phyloP scores from a whole-genome alignment of 306 rosid genomes.

The Quercus wislizeni region DNA sequence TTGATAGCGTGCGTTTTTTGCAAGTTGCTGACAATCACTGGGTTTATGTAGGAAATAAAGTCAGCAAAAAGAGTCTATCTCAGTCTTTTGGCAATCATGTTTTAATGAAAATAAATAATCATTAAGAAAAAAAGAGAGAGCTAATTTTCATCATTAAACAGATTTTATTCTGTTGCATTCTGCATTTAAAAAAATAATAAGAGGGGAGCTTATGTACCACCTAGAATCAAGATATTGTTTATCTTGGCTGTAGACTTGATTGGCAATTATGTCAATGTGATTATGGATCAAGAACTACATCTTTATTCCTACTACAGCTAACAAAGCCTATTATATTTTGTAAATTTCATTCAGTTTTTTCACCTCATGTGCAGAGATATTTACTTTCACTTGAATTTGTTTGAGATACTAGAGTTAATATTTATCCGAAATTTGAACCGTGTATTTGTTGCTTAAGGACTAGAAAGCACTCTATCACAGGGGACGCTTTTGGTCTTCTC shows the following conservation, averaged over 20 bases:
- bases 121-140: neutral
- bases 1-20: neutral
- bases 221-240: neutral
- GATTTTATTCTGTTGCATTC: neutral
- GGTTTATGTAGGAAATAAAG: neutral
- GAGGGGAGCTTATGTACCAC: neutral
- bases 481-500: conserved; percentile 61
- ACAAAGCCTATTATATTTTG: neutral
- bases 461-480: conserved; percentile 47
- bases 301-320: neutral
- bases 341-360: neutral
- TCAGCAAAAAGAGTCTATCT: neutral
- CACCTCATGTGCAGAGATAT: neutral
- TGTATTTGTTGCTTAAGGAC: conserved; percentile 40
- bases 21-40: too few relatives aligned
- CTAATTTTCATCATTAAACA: neutral
- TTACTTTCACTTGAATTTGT: neutral
- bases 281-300: neutral
- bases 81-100: neutral
- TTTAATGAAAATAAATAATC: neutral
- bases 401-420: neutral
- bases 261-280: neutral
- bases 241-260: neutral
- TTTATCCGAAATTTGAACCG: conserved; percentile 2
- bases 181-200: neutral